Base-by-base conservation (phyloP, 2,329 filamentous ascomycete species). In the Nothophaeocryptopus gaeumannii region DNA sequence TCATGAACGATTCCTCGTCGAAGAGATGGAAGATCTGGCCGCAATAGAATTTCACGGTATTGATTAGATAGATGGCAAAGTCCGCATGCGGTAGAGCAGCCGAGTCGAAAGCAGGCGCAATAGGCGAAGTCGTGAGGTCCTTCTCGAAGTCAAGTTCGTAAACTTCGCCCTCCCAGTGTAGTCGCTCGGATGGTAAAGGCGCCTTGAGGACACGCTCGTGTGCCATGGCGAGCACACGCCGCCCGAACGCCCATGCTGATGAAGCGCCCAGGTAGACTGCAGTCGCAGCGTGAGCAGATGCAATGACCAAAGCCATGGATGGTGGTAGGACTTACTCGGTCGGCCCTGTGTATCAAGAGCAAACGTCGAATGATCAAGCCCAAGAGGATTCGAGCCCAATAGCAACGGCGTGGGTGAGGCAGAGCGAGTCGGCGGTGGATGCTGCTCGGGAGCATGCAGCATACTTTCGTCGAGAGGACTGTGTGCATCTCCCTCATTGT, bases 11-110 rank as follows among this genome's bases (percentile, higher is more conserved):
- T 9, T 72, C 68, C 41, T 80, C 78, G 16, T 82, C 77, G 37
- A 80, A 79, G 53, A 81, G 63, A 41, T 79, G 77, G 16, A 79
- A 78, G 2, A 80, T 60, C 29, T 79, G 78, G 2, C 74, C 73
- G 47, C 77, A 78, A 51, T 80, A 76, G 37, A 80, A 81, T 47
- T 80, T 80, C 50, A 80, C 77, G 0, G 76, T 74, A 51, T 79
- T 80, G 64, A 80, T 75, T 3, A 81, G 62, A 47, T 76, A 80
- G 3, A 77, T 64, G 4, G 76, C 75, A 56, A 76, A 73, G 56
- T 81, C 78, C 0, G 75, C 66, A 1, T 74, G 77, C 0, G 78
- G 78, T 12, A 81, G 63, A 33, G n/a, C 69, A 63, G 11, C 67
- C 62, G 62, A 60, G 43, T 69, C 68, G 20, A 26, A 26, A 9